Conservation (phyloP, 2,329 filamentous ascomycete genomes). For the Nemania diffusa region DNA sequence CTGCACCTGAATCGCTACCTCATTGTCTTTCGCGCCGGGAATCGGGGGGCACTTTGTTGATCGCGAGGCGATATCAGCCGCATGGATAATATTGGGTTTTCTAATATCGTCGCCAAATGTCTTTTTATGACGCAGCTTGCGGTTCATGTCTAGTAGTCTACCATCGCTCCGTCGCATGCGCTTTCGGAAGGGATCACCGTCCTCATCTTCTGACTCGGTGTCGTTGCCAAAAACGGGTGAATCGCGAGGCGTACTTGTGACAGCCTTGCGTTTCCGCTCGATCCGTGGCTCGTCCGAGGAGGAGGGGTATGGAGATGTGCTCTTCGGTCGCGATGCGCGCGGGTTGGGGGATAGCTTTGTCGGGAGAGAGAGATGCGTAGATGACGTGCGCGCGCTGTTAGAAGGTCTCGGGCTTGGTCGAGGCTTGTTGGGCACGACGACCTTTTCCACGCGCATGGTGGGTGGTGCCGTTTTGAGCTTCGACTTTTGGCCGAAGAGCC, state of each 20-base stretch:
- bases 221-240: conserved; percentile 62
- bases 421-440: conserved; percentile 55
- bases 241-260: conserved; percentile 49
- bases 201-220: conserved; percentile 62
- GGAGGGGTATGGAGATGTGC: conserved; percentile 53
- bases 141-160: conserved; percentile 58
- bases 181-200: conserved; percentile 64
- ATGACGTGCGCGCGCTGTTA: conserved; percentile 39
- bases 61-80: conserved; percentile 65
- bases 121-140: conserved; percentile 57
- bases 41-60: conserved; percentile 62
- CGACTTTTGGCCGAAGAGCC: conserved; percentile 56
- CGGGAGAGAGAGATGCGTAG: conserved; percentile 45
- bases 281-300: conserved; percentile 46
- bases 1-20: conserved; percentile 75
- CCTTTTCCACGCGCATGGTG: conserved; percentile 64
- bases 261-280: conserved; percentile 61
- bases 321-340: conserved; percentile 51
- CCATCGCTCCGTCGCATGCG: conserved; percentile 58
- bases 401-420: conserved; percentile 41
- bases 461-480: conserved; percentile 64
- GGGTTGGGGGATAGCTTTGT: conserved; percentile 56
- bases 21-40: conserved; percentile 61
- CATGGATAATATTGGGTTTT: conserved; percentile 65
- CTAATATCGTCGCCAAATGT: conserved; percentile 58